phyloP scores from a whole-genome alignment of 2,329 filamentous ascomycete species.

The Thielaviopsis ethacetica region DNA sequence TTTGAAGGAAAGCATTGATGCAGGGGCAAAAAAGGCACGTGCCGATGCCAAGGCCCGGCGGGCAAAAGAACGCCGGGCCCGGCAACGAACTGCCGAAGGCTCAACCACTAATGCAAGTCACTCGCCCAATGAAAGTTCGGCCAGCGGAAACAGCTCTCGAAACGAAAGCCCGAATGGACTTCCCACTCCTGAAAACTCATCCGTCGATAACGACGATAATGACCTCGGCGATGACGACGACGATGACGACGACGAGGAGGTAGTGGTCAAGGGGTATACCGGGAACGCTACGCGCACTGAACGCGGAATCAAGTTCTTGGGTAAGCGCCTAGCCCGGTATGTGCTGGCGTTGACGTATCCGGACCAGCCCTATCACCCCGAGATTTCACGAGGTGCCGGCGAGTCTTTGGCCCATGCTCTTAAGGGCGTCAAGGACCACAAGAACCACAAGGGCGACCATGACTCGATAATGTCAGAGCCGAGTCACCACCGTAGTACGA shows the following conservation, averaged over 20 bases:
- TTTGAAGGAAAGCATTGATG: conserved; percentile 92
- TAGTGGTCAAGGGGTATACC: conserved; percentile 77
- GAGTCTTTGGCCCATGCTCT: conserved; percentile 26
- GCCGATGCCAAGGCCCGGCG: conserved; percentile 48
- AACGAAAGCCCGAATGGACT: conserved; percentile 10
- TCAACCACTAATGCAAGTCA: neutral
- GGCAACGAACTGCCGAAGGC: neutral
- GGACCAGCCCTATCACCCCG: conserved; percentile 73
- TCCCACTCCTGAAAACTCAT: conserved; percentile 12
- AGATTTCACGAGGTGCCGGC: conserved; percentile 29
- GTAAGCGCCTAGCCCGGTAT: conserved; percentile 84
- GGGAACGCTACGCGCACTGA: conserved; percentile 87
- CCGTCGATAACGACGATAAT: conserved; percentile 15
- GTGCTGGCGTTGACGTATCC: conserved; percentile 82
- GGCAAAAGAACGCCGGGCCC: conserved; percentile 28
- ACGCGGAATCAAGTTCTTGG: conserved; percentile 89
- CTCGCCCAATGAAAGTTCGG: neutral
- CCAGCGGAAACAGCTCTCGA: conserved; percentile 5
- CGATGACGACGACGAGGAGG: conserved; percentile 61
- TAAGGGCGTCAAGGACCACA: conserved; percentile 15
- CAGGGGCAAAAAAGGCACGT: conserved; percentile 57
- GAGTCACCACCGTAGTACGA: neutral
- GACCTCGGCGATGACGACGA: conserved; percentile 25
- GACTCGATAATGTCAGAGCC: neutral
- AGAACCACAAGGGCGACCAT: neutral